A percentile compares a stretch with the other conserved stretches of the same genome.
Conservation (phyloP, 345 rosid species). For the Bretschneidera sinensis region DNA sequence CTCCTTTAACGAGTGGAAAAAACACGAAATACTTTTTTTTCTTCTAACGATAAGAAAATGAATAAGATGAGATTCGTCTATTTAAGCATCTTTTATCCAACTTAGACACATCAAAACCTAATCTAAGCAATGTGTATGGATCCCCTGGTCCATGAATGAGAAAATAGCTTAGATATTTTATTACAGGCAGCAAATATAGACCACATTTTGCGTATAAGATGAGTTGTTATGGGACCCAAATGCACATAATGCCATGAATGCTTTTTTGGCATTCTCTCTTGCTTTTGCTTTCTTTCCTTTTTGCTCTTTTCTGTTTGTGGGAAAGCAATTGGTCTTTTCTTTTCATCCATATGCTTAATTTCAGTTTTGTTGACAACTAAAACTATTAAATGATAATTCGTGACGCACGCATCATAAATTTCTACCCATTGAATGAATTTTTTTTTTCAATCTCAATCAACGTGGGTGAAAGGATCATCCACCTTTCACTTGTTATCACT, state of each 20-base stretch:
- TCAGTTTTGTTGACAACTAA: too few relatives aligned
- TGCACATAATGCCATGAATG: conserved; percentile 11
- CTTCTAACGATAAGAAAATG: conserved; percentile 23
- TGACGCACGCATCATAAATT: too few relatives aligned
- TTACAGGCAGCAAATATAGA: conserved; percentile 20
- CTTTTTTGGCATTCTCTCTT: conserved; percentile 16
- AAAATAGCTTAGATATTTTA: conserved; percentile 46
- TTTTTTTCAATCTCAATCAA: too few relatives aligned
- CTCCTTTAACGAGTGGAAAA: too few relatives aligned
- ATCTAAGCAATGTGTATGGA: not conserved
- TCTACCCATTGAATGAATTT: too few relatives aligned
- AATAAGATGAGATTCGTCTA: conserved; percentile 17
- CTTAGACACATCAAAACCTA: conserved; percentile 13
- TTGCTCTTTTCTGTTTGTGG: conserved; percentile 16
- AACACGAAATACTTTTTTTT: too few relatives aligned
- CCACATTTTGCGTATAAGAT: conserved; percentile 31
- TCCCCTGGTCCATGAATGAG: conserved; percentile 19
- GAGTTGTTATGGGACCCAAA: conserved; percentile 32
- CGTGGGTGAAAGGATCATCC: too few relatives aligned
- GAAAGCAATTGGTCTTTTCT: conserved; percentile 9
- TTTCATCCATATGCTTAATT: too few relatives aligned
- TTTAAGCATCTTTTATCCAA: too few relatives aligned
- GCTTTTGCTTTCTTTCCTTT: conserved; percentile 20
- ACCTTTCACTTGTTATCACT: too few relatives aligned
- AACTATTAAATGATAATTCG: too few relatives aligned